phyloP scores from a whole-genome alignment of 768 basidiomycete species.

The Lentinula edodes region DNA sequence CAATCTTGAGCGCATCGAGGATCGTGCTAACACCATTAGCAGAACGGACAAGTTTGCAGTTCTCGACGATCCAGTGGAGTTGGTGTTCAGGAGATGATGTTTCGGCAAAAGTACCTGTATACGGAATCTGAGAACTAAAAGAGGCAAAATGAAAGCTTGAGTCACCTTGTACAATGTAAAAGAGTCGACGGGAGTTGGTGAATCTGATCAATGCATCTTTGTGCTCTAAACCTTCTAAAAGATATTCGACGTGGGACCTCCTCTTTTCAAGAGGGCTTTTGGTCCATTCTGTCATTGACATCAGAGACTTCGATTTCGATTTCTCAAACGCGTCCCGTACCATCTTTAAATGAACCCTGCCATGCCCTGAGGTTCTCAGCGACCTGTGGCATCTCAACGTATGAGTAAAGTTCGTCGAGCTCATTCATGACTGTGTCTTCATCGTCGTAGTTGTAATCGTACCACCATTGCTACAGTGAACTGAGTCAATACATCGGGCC shows the following conservation, averaged over 20 bases:
- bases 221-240: slow-evolving; percentile 86
- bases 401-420: slow-evolving; percentile 97
- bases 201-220: slow-evolving; percentile 80
- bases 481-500: background rate
- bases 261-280: slow-evolving; percentile 56
- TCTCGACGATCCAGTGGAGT: slow-evolving; percentile 92
- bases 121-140: slow-evolving; percentile 1
- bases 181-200: slow-evolving; percentile 77
- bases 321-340: slow-evolving; percentile 32
- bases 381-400: slow-evolving; percentile 90
- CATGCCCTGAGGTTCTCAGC: slow-evolving; percentile 84
- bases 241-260: slow-evolving; percentile 68
- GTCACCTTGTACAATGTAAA: slow-evolving; percentile 90
- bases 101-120: slow-evolving; percentile 81
- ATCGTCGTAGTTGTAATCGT: slow-evolving; percentile 93
- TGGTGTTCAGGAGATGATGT: slow-evolving; percentile 92
- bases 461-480: slow-evolving; percentile 66
- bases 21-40: slow-evolving; percentile 82
- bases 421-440: slow-evolving; percentile 95
- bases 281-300: slow-evolving; percentile 61
- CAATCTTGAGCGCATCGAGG: slow-evolving; percentile 86
- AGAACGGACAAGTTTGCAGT: slow-evolving; percentile 78
- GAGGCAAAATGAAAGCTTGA: slow-evolving; percentile 4
- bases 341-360: slow-evolving; percentile 76
- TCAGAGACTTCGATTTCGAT: background rate